phyloP scores from a whole-genome alignment of 177 flowering plant species.

The Vitis hybrid region DNA sequence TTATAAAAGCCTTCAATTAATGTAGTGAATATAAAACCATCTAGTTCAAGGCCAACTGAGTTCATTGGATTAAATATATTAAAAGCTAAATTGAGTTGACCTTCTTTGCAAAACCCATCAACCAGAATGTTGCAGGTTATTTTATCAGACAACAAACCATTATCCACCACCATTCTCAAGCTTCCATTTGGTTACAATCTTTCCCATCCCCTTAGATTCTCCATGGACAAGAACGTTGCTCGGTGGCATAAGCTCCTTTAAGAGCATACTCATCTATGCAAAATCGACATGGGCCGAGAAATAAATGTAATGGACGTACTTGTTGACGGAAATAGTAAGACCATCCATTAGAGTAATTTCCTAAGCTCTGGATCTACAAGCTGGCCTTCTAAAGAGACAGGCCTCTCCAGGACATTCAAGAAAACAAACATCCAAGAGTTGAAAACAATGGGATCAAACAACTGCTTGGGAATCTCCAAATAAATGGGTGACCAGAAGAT shows the following conservation, averaged over 20 bases:
- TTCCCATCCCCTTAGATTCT: too few relatives aligned
- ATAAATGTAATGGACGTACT: too few relatives aligned
- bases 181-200: too few relatives aligned
- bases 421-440: conserved; percentile 96
- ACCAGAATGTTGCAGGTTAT: conserved; percentile 35
- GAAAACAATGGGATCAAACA: conserved; percentile 84
- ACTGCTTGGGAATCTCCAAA: conserved; percentile 96
- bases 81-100: conserved; percentile 26
- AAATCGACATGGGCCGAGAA: too few relatives aligned
- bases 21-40: conserved; percentile 25
- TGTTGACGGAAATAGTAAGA: too few relatives aligned
- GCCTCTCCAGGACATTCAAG: conserved; percentile 86
- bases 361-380: conserved; percentile 87
- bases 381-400: conserved; percentile 96
- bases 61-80: conserved; percentile 23
- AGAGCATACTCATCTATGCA: too few relatives aligned
- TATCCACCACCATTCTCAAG: conserved; percentile 19
- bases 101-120: conserved; percentile 32
- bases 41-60: conserved; percentile 21
- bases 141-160: conserved; percentile 21
- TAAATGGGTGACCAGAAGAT: conserved; percentile 25
- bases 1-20: conserved; percentile 30
- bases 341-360: conserved; percentile 27
- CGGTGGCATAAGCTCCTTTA: too few relatives aligned
- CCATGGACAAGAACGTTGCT: too few relatives aligned